phyloP scores from a whole-genome alignment of 1,139 yeast species.

The Hanseniaspora gamundiae region DNA sequence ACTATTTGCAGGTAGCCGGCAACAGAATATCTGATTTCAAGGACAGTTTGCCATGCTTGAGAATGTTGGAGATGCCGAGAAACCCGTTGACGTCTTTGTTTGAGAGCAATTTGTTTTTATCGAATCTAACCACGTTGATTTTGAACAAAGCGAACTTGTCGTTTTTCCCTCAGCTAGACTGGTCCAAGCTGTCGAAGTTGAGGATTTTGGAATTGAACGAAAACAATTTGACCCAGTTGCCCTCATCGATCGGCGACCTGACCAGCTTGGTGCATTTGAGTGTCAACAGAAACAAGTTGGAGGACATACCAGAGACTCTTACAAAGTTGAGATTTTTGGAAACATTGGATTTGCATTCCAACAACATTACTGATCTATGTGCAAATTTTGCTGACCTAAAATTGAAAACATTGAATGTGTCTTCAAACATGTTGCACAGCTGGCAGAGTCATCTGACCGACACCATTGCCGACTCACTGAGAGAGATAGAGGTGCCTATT shows the following conservation, averaged over 20 bases:
- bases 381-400: conserved; percentile 55
- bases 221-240: conserved; percentile 70
- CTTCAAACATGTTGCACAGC: conserved; percentile 60
- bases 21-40: conserved; percentile 65
- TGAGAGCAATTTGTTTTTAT: conserved; percentile 35
- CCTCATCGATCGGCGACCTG: conserved; percentile 54
- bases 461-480: conserved; percentile 18
- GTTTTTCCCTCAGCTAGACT: conserved; percentile 52
- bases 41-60: conserved; percentile 46
- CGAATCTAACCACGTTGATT: conserved; percentile 59
- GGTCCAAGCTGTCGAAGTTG: conserved; percentile 49
- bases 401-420: conserved; percentile 52
- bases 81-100: conserved; percentile 63
- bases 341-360: conserved; percentile 71
- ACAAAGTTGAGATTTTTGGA: conserved; percentile 50
- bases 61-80: conserved; percentile 45
- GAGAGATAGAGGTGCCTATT: conserved; percentile 22
- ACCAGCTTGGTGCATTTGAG: conserved; percentile 53
- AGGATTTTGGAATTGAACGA: conserved; percentile 70
- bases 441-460: conserved; percentile 17
- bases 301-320: conserved; percentile 57
- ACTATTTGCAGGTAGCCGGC: conserved; percentile 64
- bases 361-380: conserved; percentile 65
- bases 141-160: conserved; percentile 75
- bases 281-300: conserved; percentile 62